Percentiles rank a stretch among this genome's conserved stretches.
Conservation (phyloP, 305 asterid species). For the Fraxinus albicans region DNA sequence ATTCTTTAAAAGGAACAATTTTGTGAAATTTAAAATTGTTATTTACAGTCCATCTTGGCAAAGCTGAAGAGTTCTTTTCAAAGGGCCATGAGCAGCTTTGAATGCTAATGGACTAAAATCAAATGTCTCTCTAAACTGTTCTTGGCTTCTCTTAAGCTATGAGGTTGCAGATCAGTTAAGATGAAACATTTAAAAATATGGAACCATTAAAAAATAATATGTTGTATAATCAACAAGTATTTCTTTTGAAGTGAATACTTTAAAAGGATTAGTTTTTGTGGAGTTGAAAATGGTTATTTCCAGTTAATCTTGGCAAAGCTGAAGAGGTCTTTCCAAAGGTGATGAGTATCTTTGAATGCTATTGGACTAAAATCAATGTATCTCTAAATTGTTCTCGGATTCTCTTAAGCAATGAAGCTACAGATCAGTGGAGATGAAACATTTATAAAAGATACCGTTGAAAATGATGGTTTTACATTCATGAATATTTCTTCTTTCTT, state of each 20-base stretch:
- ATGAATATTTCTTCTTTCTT: neutral
- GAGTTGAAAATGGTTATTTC: neutral
- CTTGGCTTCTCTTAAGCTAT: slow-evolving; percentile 9
- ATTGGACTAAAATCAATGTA: slow-evolving; percentile 35
- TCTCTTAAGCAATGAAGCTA: neutral
- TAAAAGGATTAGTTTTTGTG: neutral
- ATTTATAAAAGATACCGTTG: neutral
- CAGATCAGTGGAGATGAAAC: neutral
- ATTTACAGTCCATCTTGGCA: neutral
- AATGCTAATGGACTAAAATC: slow-evolving; percentile 42
- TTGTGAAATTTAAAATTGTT: neutral
- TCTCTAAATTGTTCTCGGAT: slow-evolving; percentile 34
- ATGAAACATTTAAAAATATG: neutral
- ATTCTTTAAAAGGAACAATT: neutral
- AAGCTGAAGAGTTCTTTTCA: neutral
- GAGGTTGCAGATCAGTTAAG: neutral
- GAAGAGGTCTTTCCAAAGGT: neutral
- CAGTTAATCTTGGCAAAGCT: neutral
- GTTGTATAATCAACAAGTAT: neutral
- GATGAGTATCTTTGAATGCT: slow-evolving; percentile 42
- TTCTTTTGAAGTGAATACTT: neutral
- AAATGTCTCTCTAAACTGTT: slow-evolving; percentile 36
- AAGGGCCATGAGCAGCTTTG: slow-evolving; percentile 34
- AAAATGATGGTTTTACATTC: neutral
- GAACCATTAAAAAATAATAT: neutral